These are phyloP conservation scores for Striga asiatica DNA, from an alignment of 257 asterid species.

Conservation along the genomic window DNA sequence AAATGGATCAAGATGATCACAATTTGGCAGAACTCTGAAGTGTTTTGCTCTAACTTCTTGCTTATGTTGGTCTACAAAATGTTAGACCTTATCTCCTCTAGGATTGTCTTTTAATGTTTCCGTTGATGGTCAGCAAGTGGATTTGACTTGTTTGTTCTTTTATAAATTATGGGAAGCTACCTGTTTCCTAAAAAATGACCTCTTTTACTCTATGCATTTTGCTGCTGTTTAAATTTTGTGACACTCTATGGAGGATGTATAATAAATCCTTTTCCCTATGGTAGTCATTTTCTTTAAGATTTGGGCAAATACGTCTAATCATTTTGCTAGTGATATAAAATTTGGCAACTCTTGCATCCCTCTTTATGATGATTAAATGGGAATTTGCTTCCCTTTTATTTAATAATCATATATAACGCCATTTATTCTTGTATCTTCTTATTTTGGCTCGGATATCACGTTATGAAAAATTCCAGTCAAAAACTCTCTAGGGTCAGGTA, in stretches of 20 bases:
- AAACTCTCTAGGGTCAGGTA: conserved; percentile 20
- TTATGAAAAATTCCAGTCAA: conserved; percentile 26
- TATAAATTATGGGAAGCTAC: neutral
- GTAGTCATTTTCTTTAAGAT: neutral
- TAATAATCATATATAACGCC: conserved; percentile 5
- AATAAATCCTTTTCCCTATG: too few relatives aligned
- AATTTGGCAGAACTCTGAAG: conserved; percentile 10
- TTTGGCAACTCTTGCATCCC: conserved; percentile 10
- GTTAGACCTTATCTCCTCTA: too few relatives aligned
- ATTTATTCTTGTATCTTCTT: neutral
- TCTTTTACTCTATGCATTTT: conserved; percentile 9
- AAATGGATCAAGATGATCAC: neutral
- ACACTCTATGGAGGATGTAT: conserved; percentile 8
- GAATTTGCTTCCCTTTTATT: conserved; percentile 3
- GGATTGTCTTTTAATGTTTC: too few relatives aligned
- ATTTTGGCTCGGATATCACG: conserved; percentile 22
- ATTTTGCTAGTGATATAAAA: conserved; percentile 8
- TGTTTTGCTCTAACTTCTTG: conserved; percentile 5
- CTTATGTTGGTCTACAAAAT: neutral
- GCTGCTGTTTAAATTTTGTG: conserved; percentile 3
- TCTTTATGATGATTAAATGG: neutral
- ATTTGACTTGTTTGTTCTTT: neutral
- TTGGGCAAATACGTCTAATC: conserved; percentile 4
- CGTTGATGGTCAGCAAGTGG: neutral
- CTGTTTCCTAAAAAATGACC: neutral